Conservation (phyloP, 176 grass and related monocot species). For the Otatea glauca region DNA sequence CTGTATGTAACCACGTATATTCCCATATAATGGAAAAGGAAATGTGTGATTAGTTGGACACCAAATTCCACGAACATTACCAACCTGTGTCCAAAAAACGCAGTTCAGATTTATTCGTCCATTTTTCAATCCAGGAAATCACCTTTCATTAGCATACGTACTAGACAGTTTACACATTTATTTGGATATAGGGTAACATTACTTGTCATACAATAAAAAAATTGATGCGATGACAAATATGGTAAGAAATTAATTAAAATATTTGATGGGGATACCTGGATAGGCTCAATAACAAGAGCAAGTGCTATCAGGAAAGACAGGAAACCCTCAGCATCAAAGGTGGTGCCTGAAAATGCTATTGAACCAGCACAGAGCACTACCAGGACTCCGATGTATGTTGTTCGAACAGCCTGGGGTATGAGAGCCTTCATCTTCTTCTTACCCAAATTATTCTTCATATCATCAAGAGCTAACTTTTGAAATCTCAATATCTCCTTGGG, state of each 20-base stretch:
- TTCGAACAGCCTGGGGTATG: conserved; percentile 68
- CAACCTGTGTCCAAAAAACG: not conserved
- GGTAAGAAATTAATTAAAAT: conserved; percentile 22
- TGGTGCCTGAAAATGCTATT: conserved; percentile 55
- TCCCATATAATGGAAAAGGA: not conserved
- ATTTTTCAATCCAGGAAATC: not conserved
- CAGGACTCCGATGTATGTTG: conserved; percentile 62
- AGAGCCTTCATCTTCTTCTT: conserved; percentile 89
- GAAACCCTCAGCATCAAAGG: conserved; percentile 57
- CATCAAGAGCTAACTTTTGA: conserved; percentile 57
- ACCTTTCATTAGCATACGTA: not conserved
- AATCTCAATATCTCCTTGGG: conserved; percentile 68
- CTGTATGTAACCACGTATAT: not conserved
- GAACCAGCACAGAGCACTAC: conserved; percentile 62
- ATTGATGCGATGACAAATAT: not conserved
- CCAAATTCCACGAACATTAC: not conserved
- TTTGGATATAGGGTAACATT: not conserved
- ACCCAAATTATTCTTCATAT: conserved; percentile 28
- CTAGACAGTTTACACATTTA: conserved; percentile 22
- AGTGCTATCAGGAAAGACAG: conserved; percentile 73
- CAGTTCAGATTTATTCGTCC: not conserved
- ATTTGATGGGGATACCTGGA: conserved; percentile 55
- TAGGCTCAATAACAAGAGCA: conserved; percentile 71
- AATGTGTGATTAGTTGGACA: not conserved
- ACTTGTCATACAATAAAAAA: not conserved